These are phyloP conservation scores for Boechera stricta DNA, from an alignment of 345 rosid genomes.

Conservation along the genomic window DNA sequence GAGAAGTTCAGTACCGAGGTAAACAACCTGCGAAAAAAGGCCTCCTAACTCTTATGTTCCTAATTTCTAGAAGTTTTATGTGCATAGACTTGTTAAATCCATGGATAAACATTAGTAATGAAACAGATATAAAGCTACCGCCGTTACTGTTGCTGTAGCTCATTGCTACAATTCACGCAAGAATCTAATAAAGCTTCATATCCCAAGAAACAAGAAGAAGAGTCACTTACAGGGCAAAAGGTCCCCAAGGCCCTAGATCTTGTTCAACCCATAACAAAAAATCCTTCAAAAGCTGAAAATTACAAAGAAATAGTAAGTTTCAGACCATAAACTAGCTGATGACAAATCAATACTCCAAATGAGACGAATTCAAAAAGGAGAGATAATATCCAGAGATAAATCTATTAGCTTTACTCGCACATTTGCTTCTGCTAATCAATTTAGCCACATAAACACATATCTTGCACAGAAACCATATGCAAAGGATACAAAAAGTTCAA, in stretches of 20 bases:
- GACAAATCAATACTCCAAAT: background rate
- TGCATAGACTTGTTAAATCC: background rate
- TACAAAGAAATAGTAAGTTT: background rate
- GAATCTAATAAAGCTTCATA: background rate
- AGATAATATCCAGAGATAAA: conserved; percentile 5
- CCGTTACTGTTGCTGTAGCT: conserved; percentile 1
- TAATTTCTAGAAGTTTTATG: background rate
- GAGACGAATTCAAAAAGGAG: background rate
- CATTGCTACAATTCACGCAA: conserved; percentile 2
- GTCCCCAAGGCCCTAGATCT: conserved; percentile 99
- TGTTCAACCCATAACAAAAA: conserved; percentile 92
- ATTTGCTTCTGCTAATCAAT: conserved; percentile 12
- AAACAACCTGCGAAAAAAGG: background rate
- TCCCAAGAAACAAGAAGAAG: conserved; percentile 10
- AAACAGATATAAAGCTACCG: conserved; percentile 4
- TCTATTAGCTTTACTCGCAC: background rate
- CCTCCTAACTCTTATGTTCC: conserved; percentile 5
- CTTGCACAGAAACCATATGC: background rate
- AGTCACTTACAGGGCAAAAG: conserved; percentile 82
- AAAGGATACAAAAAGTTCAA: background rate
- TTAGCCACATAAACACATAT: background rate
- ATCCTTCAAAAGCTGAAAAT: conserved; percentile 81
- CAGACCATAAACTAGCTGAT: background rate
- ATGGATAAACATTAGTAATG: background rate
- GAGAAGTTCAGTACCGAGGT: conserved; percentile 16